Base-by-base conservation (phyloP, 768 basidiomycete species). In the Galerina sulciceps region DNA sequence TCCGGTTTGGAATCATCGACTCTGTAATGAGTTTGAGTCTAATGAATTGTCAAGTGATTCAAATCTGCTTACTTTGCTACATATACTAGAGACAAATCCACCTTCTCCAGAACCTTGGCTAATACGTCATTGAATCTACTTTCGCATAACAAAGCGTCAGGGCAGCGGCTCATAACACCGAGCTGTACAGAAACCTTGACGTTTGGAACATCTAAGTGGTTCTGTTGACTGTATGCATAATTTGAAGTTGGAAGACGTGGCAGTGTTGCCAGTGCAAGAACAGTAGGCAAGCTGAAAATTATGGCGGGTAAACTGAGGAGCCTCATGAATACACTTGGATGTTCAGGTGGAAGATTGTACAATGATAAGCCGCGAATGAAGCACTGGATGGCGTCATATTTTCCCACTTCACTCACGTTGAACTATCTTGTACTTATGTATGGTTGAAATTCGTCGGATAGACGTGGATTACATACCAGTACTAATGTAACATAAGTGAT, bases 101-200 rank as follows among this genome's bases (percentile, higher is more conserved):
- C 76, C 73, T 90, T 91, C 61, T 82, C 75, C 3, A 73, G 71
- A 1, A 90, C 88, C 51, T 81, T 78, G 47, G 80, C 74, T 20
- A 94, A 72, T 31, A 94, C 91, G 18, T 82, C 75, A 67, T 93
- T 84, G 72, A 94, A 92, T 0, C 90, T 77, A 5, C 80, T 75
- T 72, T 96, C 94, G 69, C 93, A 95, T 11, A 91, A 65, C 37
- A 92, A 70, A 41, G 94, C 93, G 68, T 96, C 94, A 0, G 93
- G 92, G 69, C 94, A 81, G 46, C 76, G 76, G 67, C 81, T 83
- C 81, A 83, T 82, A 23, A 84, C 82, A 1, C 81, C 82, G 5
- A 84, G 71, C 54, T 80, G 76, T 9, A 83, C 78, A 20, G 78
- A 76, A 38, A 84, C 83, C 69, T 75, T 79, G 63, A 73, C 64